Evolutionary conservation across 306 rosid species (phyloP).

Genomic region (Rosa rugosa): DNA sequence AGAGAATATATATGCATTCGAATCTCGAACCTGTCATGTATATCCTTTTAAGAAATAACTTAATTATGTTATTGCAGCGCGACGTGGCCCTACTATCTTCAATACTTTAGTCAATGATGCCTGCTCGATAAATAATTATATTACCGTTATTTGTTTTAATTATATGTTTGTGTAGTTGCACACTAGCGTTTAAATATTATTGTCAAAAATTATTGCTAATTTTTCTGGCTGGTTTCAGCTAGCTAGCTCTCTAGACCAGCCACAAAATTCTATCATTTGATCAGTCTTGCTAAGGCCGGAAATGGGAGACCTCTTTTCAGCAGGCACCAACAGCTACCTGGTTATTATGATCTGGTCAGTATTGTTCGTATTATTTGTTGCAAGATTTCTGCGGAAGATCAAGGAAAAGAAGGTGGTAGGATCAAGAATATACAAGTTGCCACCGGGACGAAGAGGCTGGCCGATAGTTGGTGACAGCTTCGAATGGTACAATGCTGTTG

Average conservation of each 20-base stretch:
- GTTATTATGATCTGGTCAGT: conserved; percentile 30
- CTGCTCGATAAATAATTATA: neutral
- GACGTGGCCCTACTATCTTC: conserved; percentile 20
- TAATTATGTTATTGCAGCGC: neutral
- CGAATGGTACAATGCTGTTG: conserved; percentile 86
- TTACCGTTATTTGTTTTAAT: neutral
- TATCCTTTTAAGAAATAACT: neutral
- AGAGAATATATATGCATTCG: neutral
- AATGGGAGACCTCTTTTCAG: conserved; percentile 38
- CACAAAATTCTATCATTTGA: neutral
- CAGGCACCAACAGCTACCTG: conserved; percentile 32
- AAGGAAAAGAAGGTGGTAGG: conserved; percentile 27
- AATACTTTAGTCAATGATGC: conserved; percentile 31
- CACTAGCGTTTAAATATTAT: neutral
- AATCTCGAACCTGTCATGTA: neutral
- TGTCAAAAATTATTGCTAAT: neutral
- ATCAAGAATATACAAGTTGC: conserved; percentile 38
- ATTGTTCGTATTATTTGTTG: conserved; percentile 33
- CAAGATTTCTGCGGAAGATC: conserved; percentile 24
- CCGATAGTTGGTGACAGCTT: conserved; percentile 89
- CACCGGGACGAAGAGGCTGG: conserved; percentile 93
- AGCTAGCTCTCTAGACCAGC: conserved; percentile 12
- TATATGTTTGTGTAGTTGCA: neutral
- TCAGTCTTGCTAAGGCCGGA: conserved; percentile 26
- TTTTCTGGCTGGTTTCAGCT: conserved; percentile 27